Conservation (phyloP, 345 rosid genomes). For the Dipteronia sinensis region DNA sequence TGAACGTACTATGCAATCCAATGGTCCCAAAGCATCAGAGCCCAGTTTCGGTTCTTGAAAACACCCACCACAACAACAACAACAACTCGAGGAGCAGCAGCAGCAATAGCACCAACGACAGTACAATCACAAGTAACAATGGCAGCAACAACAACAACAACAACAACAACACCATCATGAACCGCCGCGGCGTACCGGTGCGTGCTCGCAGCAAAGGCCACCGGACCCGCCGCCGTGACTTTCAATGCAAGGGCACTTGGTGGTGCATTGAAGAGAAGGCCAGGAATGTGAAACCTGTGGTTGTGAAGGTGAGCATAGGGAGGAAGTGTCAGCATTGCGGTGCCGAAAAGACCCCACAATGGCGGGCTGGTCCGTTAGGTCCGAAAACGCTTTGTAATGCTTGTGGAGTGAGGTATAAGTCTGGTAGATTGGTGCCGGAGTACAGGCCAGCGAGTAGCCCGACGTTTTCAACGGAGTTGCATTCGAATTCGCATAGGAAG, state of each 20-base stretch:
- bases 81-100: conserved; percentile 44
- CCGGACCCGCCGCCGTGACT: conserved; percentile 41
- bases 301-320: conserved; percentile 37
- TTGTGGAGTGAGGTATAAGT: conserved; percentile 85
- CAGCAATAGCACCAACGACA: conserved; percentile 31
- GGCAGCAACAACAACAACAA: not conserved
- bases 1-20: conserved; percentile 34
- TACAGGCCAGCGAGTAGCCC: conserved; percentile 86
- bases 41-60: conserved; percentile 72
- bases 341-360: conserved; percentile 83
- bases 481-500: conserved; percentile 84
- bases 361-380: conserved; percentile 84
- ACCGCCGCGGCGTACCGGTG: conserved; percentile 49
- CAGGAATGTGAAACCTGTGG: conserved; percentile 20
- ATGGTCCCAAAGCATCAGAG: conserved; percentile 42
- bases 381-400: conserved; percentile 89
- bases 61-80: conserved; percentile 25
- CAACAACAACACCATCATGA: conserved; percentile 24
- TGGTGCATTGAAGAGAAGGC: conserved; percentile 40
- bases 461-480: conserved; percentile 55
- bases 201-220: conserved; percentile 67
- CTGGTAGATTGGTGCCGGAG: conserved; percentile 82
- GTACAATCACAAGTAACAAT: conserved; percentile 20
- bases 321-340: conserved; percentile 88
- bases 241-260: conserved; percentile 24